Conservation (phyloP, 495 filamentous ascomycete species). For the Polyplosphaeria fusca region DNA sequence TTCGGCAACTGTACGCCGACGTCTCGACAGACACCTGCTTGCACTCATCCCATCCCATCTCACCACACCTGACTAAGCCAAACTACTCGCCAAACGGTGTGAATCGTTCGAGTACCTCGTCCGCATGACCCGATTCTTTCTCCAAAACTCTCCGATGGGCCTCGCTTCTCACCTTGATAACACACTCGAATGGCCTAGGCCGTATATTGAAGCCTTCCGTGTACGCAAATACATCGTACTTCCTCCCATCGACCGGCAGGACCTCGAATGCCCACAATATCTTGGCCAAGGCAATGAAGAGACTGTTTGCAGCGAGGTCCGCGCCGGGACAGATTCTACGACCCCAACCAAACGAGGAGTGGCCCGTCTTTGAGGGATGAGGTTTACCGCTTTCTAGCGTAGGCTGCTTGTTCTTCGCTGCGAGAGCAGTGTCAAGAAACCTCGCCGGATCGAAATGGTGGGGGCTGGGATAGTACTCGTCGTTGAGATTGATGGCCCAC, state of each 20-base stretch:
- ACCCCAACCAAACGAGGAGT: conserved; percentile 52
- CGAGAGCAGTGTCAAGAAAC: conserved; percentile 32
- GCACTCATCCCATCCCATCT: no score
- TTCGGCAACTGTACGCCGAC: no score
- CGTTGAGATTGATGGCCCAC: conserved; percentile 63
- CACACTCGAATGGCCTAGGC: conserved; percentile 38
- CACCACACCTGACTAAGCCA: no score
- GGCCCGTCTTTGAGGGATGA: conserved; percentile 46
- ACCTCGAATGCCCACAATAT: conserved; percentile 41
- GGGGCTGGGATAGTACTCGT: conserved; percentile 56
- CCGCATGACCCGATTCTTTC: conserved; percentile 31
- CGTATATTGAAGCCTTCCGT: conserved; percentile 43
- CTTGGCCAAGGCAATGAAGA: conserved; percentile 40
- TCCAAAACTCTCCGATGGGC: conserved; percentile 32
- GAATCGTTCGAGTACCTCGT: conserved; percentile 35
- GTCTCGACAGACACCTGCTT: no score
- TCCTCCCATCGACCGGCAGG: conserved; percentile 23
- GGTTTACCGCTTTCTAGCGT: conserved; percentile 34
- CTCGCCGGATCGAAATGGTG: conserved; percentile 51
- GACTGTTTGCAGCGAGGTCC: conserved; percentile 37
- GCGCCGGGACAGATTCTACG: conserved; percentile 40
- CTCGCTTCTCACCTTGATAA: conserved; percentile 34
- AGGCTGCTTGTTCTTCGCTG: not conserved
- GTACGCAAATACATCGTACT: conserved; percentile 41
- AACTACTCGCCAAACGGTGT: conserved; percentile 37